Evolutionary conservation across 2,329 filamentous ascomycete species (phyloP).

Genomic region (Chalara sp.): DNA sequence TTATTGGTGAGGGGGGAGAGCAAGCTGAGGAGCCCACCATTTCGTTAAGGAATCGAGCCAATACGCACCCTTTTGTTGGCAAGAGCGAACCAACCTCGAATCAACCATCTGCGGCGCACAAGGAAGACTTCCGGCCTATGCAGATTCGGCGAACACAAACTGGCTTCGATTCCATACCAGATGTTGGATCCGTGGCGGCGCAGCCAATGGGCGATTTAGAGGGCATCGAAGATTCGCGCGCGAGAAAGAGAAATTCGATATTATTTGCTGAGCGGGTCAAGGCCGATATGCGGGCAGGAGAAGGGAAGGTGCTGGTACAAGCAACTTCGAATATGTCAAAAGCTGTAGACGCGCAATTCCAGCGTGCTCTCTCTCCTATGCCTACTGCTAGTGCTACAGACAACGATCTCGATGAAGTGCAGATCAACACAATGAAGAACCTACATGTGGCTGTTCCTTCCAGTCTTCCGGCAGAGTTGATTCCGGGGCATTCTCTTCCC

Average conservation of each 20-base stretch:
- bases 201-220: background rate
- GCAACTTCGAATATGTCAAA: conserved; percentile 13
- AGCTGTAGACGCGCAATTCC: conserved; percentile 9
- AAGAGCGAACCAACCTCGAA: conserved; percentile 4
- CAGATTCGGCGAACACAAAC: conserved; percentile 53
- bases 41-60: conserved; percentile 42
- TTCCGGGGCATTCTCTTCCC: conserved; percentile 9
- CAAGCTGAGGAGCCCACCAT: conserved; percentile 51
- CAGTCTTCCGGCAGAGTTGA: conserved; percentile 9
- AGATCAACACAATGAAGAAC: conserved; percentile 22
- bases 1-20: conserved; percentile 90
- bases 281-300: conserved; percentile 53
- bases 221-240: conserved; percentile 6
- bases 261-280: conserved; percentile 36
- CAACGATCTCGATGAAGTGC: conserved; percentile 16
- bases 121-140: conserved; percentile 40
- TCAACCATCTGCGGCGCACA: conserved; percentile 3
- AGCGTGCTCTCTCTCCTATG: background rate
- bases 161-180: conserved; percentile 31
- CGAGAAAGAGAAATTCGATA: conserved; percentile 5
- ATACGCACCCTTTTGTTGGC: conserved; percentile 17
- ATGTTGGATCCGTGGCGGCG: conserved; percentile 1
- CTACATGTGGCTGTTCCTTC: conserved; percentile 7
- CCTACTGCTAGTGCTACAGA: background rate
- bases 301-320: conserved; percentile 49